Percentiles rank a stretch among this genome's conserved stretches.
Conservation (phyloP, 2,329 filamentous ascomycete species). For the Trichophaea hybrida region DNA sequence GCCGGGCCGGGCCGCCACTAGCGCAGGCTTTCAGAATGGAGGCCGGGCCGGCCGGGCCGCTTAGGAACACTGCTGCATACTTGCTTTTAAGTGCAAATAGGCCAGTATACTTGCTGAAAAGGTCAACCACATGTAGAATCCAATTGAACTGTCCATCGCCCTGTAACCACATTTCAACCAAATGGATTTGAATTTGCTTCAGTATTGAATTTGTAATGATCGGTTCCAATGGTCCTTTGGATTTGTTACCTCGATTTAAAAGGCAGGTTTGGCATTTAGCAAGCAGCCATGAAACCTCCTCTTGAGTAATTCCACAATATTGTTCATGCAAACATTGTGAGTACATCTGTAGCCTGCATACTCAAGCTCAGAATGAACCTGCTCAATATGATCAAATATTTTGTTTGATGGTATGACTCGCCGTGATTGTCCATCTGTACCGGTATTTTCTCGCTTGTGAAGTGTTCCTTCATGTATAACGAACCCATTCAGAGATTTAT, state of each 20-base stretch:
- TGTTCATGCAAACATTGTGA: neutral
- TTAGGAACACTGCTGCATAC: too few species aligned
- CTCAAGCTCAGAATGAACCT: neutral
- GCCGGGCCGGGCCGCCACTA: too few species aligned
- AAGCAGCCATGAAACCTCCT: conserved; percentile 3
- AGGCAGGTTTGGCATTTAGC: neutral
- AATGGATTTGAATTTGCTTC: conserved; percentile 17
- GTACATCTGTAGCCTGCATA: conserved; percentile 2
- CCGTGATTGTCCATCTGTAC: too few species aligned
- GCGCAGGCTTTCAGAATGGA: too few species aligned
- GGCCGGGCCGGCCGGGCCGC: too few species aligned
- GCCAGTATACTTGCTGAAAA: conserved; percentile 21
- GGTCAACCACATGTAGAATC: conserved; percentile 21
- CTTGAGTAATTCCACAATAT: neutral
- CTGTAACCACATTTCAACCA: conserved; percentile 19
- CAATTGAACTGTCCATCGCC: conserved; percentile 15
- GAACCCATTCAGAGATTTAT: too few species aligned
- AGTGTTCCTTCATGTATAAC: too few species aligned
- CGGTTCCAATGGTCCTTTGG: neutral
- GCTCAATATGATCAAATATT: conserved; percentile 1
- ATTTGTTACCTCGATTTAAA: neutral
- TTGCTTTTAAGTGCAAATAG: conserved; percentile 18
- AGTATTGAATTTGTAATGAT: conserved; percentile 5
- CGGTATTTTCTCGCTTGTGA: too few species aligned
- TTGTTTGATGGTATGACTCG: neutral